A percentile compares a stretch with the other conserved stretches of the same genome.
Conservation (phyloP, 148 eudicot genomes). For the Limonium bicolor region DNA sequence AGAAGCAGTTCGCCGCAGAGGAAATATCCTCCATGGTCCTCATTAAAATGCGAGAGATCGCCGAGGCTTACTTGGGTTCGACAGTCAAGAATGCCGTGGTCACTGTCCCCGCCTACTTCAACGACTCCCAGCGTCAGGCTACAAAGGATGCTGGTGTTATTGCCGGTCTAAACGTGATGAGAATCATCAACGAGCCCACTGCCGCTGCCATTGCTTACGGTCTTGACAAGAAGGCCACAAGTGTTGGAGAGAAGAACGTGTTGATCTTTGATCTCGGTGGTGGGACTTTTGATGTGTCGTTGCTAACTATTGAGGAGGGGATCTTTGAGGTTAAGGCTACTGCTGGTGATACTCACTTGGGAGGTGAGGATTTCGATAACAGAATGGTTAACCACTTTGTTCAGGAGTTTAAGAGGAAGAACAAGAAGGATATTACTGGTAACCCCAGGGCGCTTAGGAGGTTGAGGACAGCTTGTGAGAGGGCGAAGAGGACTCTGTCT, state of each 20-base stretch:
- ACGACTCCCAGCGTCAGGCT: constrained; percentile 6
- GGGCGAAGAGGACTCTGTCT: constrained; percentile 2
- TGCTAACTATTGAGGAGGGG: constrained; percentile 7
- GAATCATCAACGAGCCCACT: constrained; percentile 6
- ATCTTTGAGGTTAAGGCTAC: constrained; percentile 6
- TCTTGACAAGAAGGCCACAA: constrained; percentile 6
- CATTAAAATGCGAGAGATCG: constrained; percentile 7
- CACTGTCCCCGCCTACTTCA: constrained; percentile 10
- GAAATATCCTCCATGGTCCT: constrained; percentile 5
- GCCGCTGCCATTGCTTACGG: constrained; percentile 8
- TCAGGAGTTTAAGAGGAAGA: constrained; percentile 9
- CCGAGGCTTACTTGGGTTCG: constrained; percentile 6
- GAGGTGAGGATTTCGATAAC: constrained; percentile 6
- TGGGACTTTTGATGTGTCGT: constrained; percentile 4
- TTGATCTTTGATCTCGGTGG: constrained; percentile 6
- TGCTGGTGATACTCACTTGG: constrained; percentile 6
- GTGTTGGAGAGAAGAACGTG: constrained; percentile 8
- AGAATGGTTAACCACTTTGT: constrained; percentile 9
- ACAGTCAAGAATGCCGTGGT: constrained; percentile 4
- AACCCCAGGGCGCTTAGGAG: constrained; percentile 7
- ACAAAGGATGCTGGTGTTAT: constrained; percentile 7
- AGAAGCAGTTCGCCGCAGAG: constrained; percentile 1
- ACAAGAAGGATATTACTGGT: constrained; percentile 8
- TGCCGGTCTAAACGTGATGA: constrained; percentile 6
- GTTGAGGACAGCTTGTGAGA: constrained; percentile 2